Conservation (phyloP, 164 flowering plant species). For the Vitis labrusca region DNA sequence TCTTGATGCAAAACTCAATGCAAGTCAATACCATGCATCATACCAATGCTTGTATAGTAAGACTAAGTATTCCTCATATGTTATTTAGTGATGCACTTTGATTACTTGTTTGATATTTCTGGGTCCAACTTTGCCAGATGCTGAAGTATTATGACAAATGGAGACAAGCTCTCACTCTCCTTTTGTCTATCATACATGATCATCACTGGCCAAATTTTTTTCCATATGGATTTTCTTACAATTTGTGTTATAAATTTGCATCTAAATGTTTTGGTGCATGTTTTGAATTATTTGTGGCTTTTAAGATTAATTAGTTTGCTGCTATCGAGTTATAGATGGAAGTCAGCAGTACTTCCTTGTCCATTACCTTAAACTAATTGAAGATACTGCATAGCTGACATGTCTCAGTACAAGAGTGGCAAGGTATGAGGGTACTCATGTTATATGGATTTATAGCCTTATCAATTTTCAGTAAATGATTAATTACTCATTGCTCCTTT, state of each 20-base stretch:
- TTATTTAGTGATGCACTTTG: no score
- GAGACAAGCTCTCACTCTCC: no score
- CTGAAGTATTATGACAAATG: no score
- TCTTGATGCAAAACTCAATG: background rate
- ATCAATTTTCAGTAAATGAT: background rate
- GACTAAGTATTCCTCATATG: no score
- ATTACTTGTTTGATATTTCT: no score
- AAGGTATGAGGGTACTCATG: conserved; percentile 51
- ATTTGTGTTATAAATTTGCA: background rate
- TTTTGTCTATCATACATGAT: no score
- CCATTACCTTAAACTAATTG: conserved; percentile 35
- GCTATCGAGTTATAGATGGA: background rate
- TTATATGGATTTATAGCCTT: background rate
- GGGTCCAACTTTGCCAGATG: no score
- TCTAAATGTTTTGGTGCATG: conserved; percentile 1
- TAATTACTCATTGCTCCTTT: background rate
- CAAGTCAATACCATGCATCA: background rate
- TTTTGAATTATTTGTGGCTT: background rate
- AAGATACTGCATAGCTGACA: conserved; percentile 98
- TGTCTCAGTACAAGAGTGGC: conserved; percentile 88
- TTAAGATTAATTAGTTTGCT: background rate
- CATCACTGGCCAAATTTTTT: no score
- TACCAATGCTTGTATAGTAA: background rate
- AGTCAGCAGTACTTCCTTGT: background rate
- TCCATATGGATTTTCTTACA: no score